A percentile compares a stretch with the other conserved stretches of the same genome.
Evolutionary conservation across 2,329 filamentous ascomycete species (phyloP).

Genomic region (Botrytis hyacinthi): DNA sequence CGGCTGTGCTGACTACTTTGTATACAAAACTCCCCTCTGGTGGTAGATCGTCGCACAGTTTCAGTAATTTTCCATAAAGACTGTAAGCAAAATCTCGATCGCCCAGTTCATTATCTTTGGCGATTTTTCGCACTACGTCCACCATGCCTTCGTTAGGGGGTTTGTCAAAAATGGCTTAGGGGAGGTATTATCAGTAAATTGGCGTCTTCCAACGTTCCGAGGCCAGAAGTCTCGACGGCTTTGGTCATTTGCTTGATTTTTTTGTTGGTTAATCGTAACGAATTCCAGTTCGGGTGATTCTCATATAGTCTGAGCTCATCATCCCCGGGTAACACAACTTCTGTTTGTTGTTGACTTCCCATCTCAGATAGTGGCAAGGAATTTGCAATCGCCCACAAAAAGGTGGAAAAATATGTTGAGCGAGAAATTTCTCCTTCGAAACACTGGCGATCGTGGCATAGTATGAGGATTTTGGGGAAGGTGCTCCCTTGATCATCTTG

Average conservation of each 20-base stretch:
- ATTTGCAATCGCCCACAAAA: background rate
- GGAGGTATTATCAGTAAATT: background rate
- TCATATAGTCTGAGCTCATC: background rate
- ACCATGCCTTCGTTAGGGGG: background rate
- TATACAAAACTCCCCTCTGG: no score
- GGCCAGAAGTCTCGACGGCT: background rate
- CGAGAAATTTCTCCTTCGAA: no score
- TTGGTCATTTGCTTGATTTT: background rate
- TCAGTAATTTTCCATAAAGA: no score
- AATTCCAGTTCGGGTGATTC: background rate
- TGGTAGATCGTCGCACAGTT: no score
- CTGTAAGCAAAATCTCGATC: background rate
- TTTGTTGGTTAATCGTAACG: background rate
- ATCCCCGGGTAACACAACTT: background rate
- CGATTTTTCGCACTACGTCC: fast-evolving
- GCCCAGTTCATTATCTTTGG: background rate
- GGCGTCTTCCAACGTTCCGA: background rate
- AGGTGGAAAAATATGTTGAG: background rate
- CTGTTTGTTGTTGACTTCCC: fast-evolving
- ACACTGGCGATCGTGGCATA: no score
- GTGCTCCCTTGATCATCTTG: no score
- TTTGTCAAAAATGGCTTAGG: background rate
- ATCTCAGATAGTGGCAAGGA: background rate
- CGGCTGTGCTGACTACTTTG: no score
- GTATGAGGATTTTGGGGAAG: no score